These are phyloP conservation scores for Flaveria brownii DNA, from an alignment of 129 eudicot species.

Conservation along the genomic window DNA sequence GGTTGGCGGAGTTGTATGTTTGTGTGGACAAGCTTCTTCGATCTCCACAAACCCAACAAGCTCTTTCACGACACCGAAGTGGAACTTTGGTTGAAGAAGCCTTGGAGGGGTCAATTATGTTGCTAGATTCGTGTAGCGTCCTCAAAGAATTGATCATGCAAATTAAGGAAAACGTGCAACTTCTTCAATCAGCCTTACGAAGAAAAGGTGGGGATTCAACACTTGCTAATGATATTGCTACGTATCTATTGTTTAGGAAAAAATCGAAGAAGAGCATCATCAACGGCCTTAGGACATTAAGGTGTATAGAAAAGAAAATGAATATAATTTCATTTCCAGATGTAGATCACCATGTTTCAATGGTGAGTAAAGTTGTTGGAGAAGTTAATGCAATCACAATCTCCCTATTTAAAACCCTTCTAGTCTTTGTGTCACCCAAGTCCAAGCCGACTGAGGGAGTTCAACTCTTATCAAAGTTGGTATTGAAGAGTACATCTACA, in stretches of 20 bases:
- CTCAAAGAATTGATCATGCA: constrained; percentile 32
- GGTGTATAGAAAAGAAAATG: constrained; percentile 38
- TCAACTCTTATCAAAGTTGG: constrained; percentile 18
- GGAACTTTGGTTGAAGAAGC: constrained; percentile 34
- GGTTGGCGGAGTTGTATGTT: constrained; percentile 50
- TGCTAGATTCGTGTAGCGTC: constrained; percentile 43
- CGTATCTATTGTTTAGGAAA: constrained; percentile 39
- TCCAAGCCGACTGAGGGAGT: background rate
- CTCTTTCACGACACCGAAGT: constrained; percentile 30
- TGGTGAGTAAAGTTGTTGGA: constrained; percentile 30
- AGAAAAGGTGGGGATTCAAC: constrained; percentile 39
- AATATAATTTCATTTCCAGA: constrained; percentile 12
- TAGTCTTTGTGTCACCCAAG: constrained; percentile 26
- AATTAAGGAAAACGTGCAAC: constrained; percentile 43
- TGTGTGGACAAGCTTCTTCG: constrained; percentile 41
- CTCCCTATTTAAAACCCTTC: constrained; percentile 31
- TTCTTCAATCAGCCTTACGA: constrained; percentile 53
- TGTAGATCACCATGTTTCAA: constrained; percentile 21
- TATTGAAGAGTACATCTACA: background rate
- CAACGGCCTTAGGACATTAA: constrained; percentile 39
- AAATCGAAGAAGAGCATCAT: constrained; percentile 35
- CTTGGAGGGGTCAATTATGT: constrained; percentile 39
- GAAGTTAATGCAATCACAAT: constrained; percentile 32
- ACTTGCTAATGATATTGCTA: constrained; percentile 18
- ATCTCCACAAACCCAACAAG: constrained; percentile 42